Base-by-base conservation (phyloP, 2,329 filamentous ascomycete genomes). In the Alternaria incomplexa region DNA sequence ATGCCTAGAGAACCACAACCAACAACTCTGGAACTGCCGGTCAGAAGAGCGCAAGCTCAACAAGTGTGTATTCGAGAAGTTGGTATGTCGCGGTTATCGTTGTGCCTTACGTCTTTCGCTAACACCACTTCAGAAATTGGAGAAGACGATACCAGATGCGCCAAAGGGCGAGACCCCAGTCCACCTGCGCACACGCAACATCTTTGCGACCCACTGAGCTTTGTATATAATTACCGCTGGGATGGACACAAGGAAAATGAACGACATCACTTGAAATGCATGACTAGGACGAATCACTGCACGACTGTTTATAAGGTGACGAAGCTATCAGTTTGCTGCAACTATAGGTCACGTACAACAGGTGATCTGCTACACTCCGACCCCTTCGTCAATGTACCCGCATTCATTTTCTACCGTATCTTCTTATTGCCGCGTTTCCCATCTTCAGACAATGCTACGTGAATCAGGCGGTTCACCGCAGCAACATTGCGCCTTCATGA, bases 1-100 rank as follows among this genome's bases (percentile, higher is more conserved):
- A 76, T 99, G 96, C 79, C 87, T 99, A 62, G 96, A 99, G 78
- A 91, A 97, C 84, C 94, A 96, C 85, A 99, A 99, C 86, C 96
- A 99, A 79, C 93, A 97, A 83, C 85, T 98, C 63, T 99, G 93
- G 91, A 93, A 98, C 78, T 99, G 96, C 85, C 89, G 96, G 74
- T 90, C 89, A 76, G 85, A 88, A 68, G 96, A 99, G 86, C 90
- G 93, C 88, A 90, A 90, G 79, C 85, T 99, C 75, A 99, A 97
- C 86, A 91, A 90, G 84, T 99, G 96, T 82, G 94, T 97, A 52
- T 98, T 92, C 79, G 91, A 97, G 71, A 98, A 97, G 81, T 83
- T 99, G 85, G 96, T 99, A 85, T 66, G 91, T 85, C 11, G 13
- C 32, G 40, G 1, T n/a, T 51, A n/a, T 48, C 30, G 45, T n/a